Base-by-base conservation (phyloP, 2,329 filamentous ascomycete genomes). In the Fusarium burgessii region DNA sequence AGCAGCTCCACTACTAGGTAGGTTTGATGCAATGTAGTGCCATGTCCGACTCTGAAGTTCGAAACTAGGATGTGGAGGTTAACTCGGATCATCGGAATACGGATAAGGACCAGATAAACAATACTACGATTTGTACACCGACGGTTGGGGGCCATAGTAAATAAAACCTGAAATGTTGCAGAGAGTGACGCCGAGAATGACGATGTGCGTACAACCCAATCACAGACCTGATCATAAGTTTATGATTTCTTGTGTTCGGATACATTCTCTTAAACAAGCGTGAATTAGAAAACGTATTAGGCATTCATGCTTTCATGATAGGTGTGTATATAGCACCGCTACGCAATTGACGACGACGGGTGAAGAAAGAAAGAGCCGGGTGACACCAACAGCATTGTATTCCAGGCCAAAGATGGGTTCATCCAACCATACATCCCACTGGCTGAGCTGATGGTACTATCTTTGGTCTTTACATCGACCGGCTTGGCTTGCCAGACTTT, bases 361-460 rank as follows among this genome's bases (percentile, higher is more conserved):
- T 17, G 27, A 49, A 32, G 20, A 27, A 32, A 23, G 27, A 20
- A 49, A 32, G 29, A 33, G 20, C 17, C 15, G 32, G 18, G 23
- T 50, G 32, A 35, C 17, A 25, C 20, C 47, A 50, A 35, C 32
- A 35, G 29, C 29, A 45, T 7, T 23, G 13, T n/a, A 43, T 43
- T 43, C 13, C 20, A 43, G 14, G 40, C 15, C 41, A 45, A n/a
- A 45, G 27, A 29, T 23, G 32, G n/a, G 43, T 55, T 58, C 47
- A 68, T 62, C 63, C 62, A 42, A 61, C 62, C 29, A 63, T 71
- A 49, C 49, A 71, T 71, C 59, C 47, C 60, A 54, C 47, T 65
- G 62, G 29, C 54, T 50, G 59, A 58, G 23, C 42, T 59, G 25
- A 35, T 65, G 46, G 32, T 33, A n/a, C 5, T 8, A 29, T 29